Percentiles rank a stretch among this genome's conserved stretches.
Conservation (phyloP, 2,329 filamentous ascomycete species). For the Aspergillus sp. region DNA sequence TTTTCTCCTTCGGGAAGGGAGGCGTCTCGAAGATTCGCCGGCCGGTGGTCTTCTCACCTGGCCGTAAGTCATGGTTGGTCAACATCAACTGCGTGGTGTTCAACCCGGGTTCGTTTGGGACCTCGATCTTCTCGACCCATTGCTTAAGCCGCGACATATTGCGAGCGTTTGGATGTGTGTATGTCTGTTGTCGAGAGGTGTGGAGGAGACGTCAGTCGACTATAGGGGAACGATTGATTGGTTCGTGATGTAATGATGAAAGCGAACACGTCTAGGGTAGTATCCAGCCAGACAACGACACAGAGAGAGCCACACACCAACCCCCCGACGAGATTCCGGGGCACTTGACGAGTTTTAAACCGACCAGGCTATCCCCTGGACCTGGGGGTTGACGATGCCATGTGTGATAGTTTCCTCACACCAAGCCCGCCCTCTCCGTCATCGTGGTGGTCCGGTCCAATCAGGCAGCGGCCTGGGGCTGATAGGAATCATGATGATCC, state of each 20-base stretch:
- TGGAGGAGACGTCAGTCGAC: too few relatives aligned
- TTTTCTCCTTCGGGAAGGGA: background rate
- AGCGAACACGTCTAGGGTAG: background rate
- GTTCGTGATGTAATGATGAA: background rate
- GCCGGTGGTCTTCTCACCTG: conserved; percentile 40
- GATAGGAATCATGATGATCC: background rate
- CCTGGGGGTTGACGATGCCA: too few relatives aligned
- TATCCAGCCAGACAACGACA: background rate
- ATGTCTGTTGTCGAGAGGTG: background rate
- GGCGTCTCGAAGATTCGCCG: conserved; percentile 9
- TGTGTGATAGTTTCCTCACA: too few relatives aligned
- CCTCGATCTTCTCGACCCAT: conserved; percentile 60
- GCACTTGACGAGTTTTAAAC: too few relatives aligned
- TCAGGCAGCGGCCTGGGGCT: background rate
- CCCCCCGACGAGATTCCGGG: too few relatives aligned
- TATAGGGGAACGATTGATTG: background rate
- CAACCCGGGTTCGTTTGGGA: conserved; percentile 73
- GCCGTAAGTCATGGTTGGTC: conserved; percentile 77
- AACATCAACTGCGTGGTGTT: conserved; percentile 80
- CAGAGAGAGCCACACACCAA: too few relatives aligned
- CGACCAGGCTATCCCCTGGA: too few relatives aligned
- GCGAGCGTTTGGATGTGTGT: background rate
- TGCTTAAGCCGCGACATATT: conserved; percentile 28
- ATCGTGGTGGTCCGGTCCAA: background rate
- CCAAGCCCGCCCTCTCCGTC: too few relatives aligned